Percentiles rank a stretch among this genome's conserved stretches.
Conservation (phyloP, 176 grass and related monocot genomes). For the Bolboschoenus planiculmis region DNA sequence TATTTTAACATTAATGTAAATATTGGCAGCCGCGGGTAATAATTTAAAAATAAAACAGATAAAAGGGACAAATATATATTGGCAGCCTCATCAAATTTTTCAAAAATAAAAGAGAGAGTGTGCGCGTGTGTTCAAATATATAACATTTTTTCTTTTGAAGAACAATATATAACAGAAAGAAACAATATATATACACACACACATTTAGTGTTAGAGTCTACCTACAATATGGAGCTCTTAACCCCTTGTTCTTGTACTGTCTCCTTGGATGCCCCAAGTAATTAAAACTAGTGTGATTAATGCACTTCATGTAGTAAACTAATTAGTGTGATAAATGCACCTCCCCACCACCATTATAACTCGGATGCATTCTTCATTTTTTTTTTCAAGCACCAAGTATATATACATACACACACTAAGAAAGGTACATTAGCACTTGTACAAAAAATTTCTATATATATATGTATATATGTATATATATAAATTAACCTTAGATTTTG, state of each 20-base stretch:
- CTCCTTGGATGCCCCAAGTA: slow-evolving; percentile 17
- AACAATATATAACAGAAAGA: too few species aligned
- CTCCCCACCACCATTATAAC: slow-evolving; percentile 13
- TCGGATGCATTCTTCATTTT: not conserved
- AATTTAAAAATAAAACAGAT: too few species aligned
- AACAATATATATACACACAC: too few species aligned
- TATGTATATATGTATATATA: not conserved
- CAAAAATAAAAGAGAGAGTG: too few species aligned
- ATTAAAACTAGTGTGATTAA: slow-evolving; percentile 14
- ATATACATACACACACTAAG: not conserved
- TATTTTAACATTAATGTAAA: too few species aligned
- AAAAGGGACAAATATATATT: too few species aligned
- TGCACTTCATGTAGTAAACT: slow-evolving; percentile 11
- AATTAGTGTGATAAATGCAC: slow-evolving; percentile 14
- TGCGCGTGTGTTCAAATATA: too few species aligned
- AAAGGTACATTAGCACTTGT: slow-evolving; percentile 6
- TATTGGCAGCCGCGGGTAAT: too few species aligned
- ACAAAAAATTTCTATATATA: not conserved
- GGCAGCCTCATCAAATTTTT: too few species aligned
- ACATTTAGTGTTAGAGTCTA: too few species aligned
- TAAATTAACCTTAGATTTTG: not conserved
- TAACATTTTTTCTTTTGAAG: too few species aligned
- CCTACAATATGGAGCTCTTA: slow-evolving; percentile 11
- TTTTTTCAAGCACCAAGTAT: not conserved
- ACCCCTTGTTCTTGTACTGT: slow-evolving; percentile 6